Evolutionary conservation across 345 rosid species (phyloP), one percentile per base, ranked within the genome.

Genomic region (Euclidium syriacum): DNA sequence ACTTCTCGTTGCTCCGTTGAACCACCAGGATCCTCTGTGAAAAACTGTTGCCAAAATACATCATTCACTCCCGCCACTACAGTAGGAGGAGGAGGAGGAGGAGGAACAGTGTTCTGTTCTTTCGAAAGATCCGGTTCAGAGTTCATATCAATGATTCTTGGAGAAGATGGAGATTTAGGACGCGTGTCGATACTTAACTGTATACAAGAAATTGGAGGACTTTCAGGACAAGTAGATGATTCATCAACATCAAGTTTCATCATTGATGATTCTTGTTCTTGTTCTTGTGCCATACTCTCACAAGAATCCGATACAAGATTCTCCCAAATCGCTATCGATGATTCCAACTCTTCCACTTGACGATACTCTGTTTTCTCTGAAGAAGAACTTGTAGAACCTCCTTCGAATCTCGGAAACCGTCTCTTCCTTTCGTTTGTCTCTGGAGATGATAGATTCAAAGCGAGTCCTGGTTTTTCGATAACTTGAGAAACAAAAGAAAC

Each of bases 11-110:
- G 50, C 4, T 85, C 90, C 0, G 80, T 69, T 40, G 91, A 75
- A 54, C 95, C 96, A 54, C 95, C 96, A 10, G 99, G 99, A 75
- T 82, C 86, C 78, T 94, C 97, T 10, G 95, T 83, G 75, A 94
- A 84, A 79, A 90, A 82, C 77, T 94, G 97, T 60, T 87, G 88
- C 97, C 97, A 94, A 69, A 94, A 94, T 20, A 83, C 75, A 78
- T 94, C 99, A 68, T 94, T 94, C 29, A 55, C 87, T 56, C 95
- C 99, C 52, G 86, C 63, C 29, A 68, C 71, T 23, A n/a, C n/a
- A n/a, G 61, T 70, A 38, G 74, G 25, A 43, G 65, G 41, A 59
- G 65, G 36, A 60, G 53, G 10, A 58, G 38, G 3, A 33, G 62
- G 2, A 11, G 46, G 17, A 15, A 47, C 32, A 0, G 39, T 49